Conservation (phyloP, 2,329 filamentous ascomycete species). For the Neodidymelliopsis sp. region DNA sequence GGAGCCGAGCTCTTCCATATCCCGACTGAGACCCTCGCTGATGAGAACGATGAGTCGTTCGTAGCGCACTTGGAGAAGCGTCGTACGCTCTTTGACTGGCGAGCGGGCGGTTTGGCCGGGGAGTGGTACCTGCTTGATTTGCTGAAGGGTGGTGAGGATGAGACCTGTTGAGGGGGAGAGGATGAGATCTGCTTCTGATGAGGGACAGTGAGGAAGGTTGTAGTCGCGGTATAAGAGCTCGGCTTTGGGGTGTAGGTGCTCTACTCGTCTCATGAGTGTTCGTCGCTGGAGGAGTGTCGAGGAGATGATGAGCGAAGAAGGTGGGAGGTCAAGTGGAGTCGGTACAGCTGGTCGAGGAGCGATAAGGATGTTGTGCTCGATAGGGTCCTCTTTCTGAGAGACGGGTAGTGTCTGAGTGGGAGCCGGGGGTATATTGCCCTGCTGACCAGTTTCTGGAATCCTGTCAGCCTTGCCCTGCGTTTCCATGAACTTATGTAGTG, state of each 20-base stretch:
- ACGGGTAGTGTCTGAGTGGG: neutral
- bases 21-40: conserved; percentile 52
- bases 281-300: conserved; percentile 56
- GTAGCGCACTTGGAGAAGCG: conserved; percentile 65
- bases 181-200: conserved; percentile 74
- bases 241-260: conserved; percentile 57
- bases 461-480: conserved; percentile 48
- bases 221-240: conserved; percentile 70
- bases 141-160: conserved; percentile 73
- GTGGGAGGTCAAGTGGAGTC: conserved; percentile 7
- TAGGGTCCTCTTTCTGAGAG: neutral
- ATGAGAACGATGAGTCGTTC: conserved; percentile 73
- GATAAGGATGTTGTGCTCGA: neutral
- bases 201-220: conserved; percentile 33
- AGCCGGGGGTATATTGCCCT: neutral
- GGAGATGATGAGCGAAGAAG: conserved; percentile 61
- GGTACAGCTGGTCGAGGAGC: neutral
- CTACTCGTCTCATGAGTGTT: conserved; percentile 59
- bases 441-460: neutral
- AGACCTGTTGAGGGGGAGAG: conserved; percentile 74
- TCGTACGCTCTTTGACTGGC: conserved; percentile 63
- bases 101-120: conserved; percentile 61
- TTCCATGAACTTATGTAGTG: conserved; percentile 61
- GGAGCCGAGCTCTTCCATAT: conserved; percentile 31
- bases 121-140: conserved; percentile 73